Evolutionary conservation across 1,284 basidiomycete genomes (phyloP).

Genomic region (Austropuccinia psidii): DNA sequence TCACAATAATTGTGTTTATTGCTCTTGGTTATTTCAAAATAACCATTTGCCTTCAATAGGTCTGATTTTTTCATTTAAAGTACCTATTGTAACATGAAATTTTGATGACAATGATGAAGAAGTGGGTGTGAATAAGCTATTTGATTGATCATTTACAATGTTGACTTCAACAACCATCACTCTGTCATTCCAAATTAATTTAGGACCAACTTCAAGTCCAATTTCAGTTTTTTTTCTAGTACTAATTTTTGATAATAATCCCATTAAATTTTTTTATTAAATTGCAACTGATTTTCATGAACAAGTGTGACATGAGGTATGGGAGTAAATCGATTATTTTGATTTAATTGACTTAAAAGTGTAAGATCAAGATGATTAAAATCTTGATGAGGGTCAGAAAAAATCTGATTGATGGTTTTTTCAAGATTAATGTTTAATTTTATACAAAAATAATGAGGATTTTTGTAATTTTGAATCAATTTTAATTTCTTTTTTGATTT

Average conservation of each 20-base stretch:
- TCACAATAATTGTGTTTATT: too few species aligned
- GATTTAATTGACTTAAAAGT: background rate
- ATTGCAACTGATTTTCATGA: conserved; percentile 20
- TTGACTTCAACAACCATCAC: conserved; percentile 62
- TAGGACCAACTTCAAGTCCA: conserved; percentile 52
- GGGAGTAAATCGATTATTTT: background rate
- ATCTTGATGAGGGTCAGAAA: too few species aligned
- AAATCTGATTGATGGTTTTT: background rate
- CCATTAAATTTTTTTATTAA: too few species aligned
- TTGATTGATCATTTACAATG: conserved; percentile 49
- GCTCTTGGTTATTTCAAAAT: too few species aligned
- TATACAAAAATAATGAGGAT: conserved; percentile 10
- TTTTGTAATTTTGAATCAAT: background rate
- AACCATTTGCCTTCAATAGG: conserved; percentile 70
- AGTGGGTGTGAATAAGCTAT: too few species aligned
- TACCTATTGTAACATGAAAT: conserved; percentile 86
- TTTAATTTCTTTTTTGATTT: conserved; percentile 28
- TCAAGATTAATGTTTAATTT: background rate
- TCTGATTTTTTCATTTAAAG: conserved; percentile 53
- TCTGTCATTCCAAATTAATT: conserved; percentile 66
- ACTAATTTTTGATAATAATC: conserved; percentile 56
- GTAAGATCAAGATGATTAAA: too few species aligned
- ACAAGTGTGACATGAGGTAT: conserved; percentile 18
- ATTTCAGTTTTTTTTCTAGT: conserved; percentile 53
- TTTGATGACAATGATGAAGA: conserved; percentile 49